A percentile compares a stretch with the other conserved stretches of the same genome.
Conservation (phyloP, 2,329 filamentous ascomycete genomes). For the Stagonosporopsis chrysanthemi region DNA sequence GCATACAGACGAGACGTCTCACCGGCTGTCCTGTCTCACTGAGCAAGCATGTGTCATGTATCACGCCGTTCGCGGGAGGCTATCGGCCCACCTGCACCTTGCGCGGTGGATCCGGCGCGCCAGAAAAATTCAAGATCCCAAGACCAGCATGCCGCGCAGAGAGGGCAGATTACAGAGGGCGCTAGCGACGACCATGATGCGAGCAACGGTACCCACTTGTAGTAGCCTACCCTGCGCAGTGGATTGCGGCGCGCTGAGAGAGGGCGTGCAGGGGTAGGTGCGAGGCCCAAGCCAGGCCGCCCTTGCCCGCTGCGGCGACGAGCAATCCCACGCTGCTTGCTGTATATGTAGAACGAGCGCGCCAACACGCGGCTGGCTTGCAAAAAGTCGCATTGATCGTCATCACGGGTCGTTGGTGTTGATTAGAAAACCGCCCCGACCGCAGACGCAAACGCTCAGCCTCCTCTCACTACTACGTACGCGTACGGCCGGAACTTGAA, state of each 20-base stretch:
- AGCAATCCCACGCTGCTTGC: slow-evolving; percentile 21
- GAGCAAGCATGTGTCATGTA: slow-evolving; percentile 15
- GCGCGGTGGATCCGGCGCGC: slow-evolving; percentile 11
- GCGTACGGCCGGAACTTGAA: background rate
- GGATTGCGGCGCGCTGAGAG: slow-evolving; percentile 13
- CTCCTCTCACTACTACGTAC: slow-evolving; percentile 9
- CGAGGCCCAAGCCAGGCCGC: slow-evolving; percentile 23
- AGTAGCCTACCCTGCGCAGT: slow-evolving; percentile 17
- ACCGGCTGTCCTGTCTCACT: slow-evolving; percentile 4
- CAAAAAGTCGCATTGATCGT: slow-evolving; percentile 7
- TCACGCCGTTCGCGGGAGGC: slow-evolving; percentile 20
- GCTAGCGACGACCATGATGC: slow-evolving; percentile 17
- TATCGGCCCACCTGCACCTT: slow-evolving; percentile 17
- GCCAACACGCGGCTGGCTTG: slow-evolving; percentile 14
- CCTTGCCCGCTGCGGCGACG: slow-evolving; percentile 28
- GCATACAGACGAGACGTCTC: slow-evolving; percentile 7
- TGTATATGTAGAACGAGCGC: slow-evolving; percentile 18
- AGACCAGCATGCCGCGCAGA: slow-evolving; percentile 12
- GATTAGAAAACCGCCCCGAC: slow-evolving; percentile 8
- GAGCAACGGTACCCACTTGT: slow-evolving; percentile 17
- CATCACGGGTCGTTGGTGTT: slow-evolving; percentile 10
- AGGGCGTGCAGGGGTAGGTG: slow-evolving; percentile 3
- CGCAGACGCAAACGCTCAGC: slow-evolving; percentile 18
- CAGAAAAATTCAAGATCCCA: slow-evolving; percentile 16
- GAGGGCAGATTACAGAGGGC: slow-evolving; percentile 10